Evolutionary conservation across 306 rosid genomes (phyloP), one percentile per base, ranked within the genome.

Genomic region (Acacia crassicarpa): DNA sequence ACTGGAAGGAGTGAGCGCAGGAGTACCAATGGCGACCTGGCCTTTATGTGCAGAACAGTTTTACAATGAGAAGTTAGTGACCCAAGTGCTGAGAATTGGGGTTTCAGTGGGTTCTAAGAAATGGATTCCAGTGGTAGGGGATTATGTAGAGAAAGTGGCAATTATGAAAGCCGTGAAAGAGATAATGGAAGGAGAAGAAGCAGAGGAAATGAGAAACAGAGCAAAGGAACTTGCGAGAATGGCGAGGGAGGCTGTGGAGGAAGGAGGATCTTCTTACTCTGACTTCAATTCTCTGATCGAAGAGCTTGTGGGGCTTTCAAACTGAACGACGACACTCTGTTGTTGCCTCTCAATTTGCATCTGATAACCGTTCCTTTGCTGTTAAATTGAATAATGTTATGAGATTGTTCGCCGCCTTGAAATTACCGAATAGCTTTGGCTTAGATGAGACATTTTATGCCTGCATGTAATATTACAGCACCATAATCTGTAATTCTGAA

Each of bases 21-120:
- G 90, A 74, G 8, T 82, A 7, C 81, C 86, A 0, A 82, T 87
- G 83, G 88, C 82, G 76, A 82, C 90, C 0, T 87, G 90, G 90
- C 90, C 90, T 1, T 22, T 82, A 70, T 32, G 32, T 53, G 90
- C 76, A 0, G 90, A 87, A 9, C 90, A 87, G 32, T 87, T 87
- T 69, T 82, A 82, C 67, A 87, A 84, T 16, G 90, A 85, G 0
- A 87, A 79, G 79, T 84, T 87, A 11, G 6, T 87, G 79, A 80
- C 44, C 3, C 84, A 82, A 17, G 27, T 82, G 22, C 78, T 79
- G 3, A 79, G 67, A 30, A 82, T 80, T 76, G 90, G 90, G 8
- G 83, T 87, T 13, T 30, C 81, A 13, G 88, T 85, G 56, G 87
- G 91, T 3, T 87, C 58, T 11, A 44, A 44, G 44, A 65, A 35